These are phyloP conservation scores for Geotrichum cucujoidarum DNA, from an alignment of 1,139 yeast genomes.

Conservation along the genomic window DNA sequence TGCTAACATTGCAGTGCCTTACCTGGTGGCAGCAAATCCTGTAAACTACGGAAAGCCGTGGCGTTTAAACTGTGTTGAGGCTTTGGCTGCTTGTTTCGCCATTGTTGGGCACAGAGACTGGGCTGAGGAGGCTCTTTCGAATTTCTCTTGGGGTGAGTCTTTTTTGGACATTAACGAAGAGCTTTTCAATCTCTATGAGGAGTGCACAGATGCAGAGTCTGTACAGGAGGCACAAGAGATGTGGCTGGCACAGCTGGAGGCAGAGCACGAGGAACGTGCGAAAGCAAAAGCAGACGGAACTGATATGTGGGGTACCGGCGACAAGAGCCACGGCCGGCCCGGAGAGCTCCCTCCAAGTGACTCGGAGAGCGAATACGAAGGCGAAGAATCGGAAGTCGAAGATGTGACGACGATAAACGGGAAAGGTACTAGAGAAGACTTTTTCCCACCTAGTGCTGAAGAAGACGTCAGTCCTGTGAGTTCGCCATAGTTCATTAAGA, in stretches of 20 bases:
- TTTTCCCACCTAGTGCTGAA: conserved; percentile 32
- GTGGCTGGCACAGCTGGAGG: conserved; percentile 66
- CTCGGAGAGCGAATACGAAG: conserved; percentile 28
- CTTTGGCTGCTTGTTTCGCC: conserved; percentile 94
- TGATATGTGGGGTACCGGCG: conserved; percentile 78
- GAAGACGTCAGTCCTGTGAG: conserved; percentile 26
- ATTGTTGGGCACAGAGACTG: conserved; percentile 87
- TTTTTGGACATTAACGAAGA: conserved; percentile 81
- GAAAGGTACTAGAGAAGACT: too few species aligned
- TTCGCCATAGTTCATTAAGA: too few species aligned
- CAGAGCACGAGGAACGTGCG: conserved; percentile 60
- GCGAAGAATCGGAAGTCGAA: conserved; percentile 18
- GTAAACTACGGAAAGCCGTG: conserved; percentile 97
- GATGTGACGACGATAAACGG: too few species aligned
- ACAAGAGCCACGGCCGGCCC: conserved; percentile 51
- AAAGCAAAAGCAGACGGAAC: conserved; percentile 45
- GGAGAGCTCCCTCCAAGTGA: conserved; percentile 34
- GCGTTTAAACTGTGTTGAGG: conserved; percentile 94
- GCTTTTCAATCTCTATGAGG: conserved; percentile 63
- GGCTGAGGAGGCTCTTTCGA: conserved; percentile 70
- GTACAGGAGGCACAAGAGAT: conserved; percentile 67
- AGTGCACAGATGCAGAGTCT: conserved; percentile 77
- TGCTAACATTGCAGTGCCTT: conserved; percentile 49
- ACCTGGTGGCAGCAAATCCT: conserved; percentile 92
- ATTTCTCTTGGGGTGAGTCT: conserved; percentile 90